Evolutionary conservation across 2,329 filamentous ascomycete species (phyloP), one percentile per base, ranked within the genome.

Genomic region (Metarhizium rileyi): DNA sequence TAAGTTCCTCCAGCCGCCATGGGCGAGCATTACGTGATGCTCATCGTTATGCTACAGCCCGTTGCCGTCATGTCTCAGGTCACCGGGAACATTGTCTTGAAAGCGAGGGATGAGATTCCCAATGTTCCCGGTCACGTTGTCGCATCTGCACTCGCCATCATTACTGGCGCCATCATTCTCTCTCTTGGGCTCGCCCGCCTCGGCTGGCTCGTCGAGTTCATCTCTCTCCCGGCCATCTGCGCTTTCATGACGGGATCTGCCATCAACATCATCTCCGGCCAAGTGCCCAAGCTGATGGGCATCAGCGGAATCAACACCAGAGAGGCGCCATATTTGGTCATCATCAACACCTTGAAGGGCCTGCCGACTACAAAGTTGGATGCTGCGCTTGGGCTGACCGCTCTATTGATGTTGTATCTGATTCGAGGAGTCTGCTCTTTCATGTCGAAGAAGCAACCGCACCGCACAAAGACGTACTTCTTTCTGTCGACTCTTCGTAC

Each of bases 401-500:
- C 85, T 2, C 70, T 90, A 43, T 65, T 76, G 7, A 71, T 87
- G 71, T 74, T 91, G 4, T 90, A 88, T 60, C 52, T 76, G 7
- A 80, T 87, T 55, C 81, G 86, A 5, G 75, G 64, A 47, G 66
- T 69, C 47, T 89, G 85, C 70, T 78, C 74, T 46, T 75, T 67
- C 53, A 71, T 81, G 58, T 83, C 83, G n/a, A 81, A 76, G 67
- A 82, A 76, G 62, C 75, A 84, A 56, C 86, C 87, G 3, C 68
- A 74, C 2, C 75, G 75, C 47, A 76, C 80, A 51, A 89, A 87
- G 74, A 59, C 79, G 1, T 90, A 80, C 74, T 91, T 91, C 69
- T 90, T 91, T 70, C 65, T 83, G 47, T 85, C 81, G 18, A 91
- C 88, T 0, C 74, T 93, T 36, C 81, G 87, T 35, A 88, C 86